These are phyloP conservation scores for Colletotrichum chrysophilum DNA, from an alignment of 2,329 filamentous ascomycete species.

Conservation along the genomic window DNA sequence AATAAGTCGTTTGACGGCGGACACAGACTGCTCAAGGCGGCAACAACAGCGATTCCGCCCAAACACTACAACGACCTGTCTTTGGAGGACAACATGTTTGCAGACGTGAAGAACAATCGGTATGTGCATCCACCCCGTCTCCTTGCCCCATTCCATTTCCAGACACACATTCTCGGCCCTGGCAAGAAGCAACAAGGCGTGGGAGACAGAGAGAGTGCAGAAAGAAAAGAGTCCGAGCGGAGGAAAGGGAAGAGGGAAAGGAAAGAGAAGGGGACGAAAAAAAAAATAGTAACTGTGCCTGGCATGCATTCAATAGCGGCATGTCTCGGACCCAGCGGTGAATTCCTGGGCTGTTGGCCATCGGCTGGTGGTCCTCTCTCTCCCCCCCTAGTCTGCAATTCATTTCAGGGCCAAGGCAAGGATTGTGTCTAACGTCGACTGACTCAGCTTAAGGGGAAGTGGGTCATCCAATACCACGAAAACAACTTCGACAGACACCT, in stretches of 20 bases:
- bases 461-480: slow-evolving; percentile 67
- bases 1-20: slow-evolving; percentile 58
- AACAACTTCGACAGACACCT: slow-evolving; percentile 63
- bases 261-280: not conserved
- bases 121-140: slow-evolving; percentile 41
- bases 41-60: slow-evolving; percentile 34
- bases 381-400: slow-evolving; percentile 22
- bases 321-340: slow-evolving; percentile 20
- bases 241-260: not conserved
- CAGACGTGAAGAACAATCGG: slow-evolving; percentile 62
- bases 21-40: slow-evolving; percentile 45
- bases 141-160: slow-evolving; percentile 10
- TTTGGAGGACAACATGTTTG: slow-evolving; percentile 63
- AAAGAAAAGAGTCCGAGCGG: not conserved
- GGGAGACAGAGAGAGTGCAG: not conserved
- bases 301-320: slow-evolving; percentile 21
- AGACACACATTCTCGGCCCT: slow-evolving; percentile 14
- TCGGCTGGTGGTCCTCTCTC: slow-evolving; percentile 9
- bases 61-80: slow-evolving; percentile 42
- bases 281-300: not conserved
- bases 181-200: not conserved
- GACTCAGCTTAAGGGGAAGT: slow-evolving; percentile 56
- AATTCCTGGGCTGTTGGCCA: not conserved
- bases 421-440: slow-evolving; percentile 35
- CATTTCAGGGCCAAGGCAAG: slow-evolving; percentile 23